Evolutionary conservation across 2,329 filamentous ascomycete genomes (phyloP).

Genomic region (Cordyceps cateniannulata): DNA sequence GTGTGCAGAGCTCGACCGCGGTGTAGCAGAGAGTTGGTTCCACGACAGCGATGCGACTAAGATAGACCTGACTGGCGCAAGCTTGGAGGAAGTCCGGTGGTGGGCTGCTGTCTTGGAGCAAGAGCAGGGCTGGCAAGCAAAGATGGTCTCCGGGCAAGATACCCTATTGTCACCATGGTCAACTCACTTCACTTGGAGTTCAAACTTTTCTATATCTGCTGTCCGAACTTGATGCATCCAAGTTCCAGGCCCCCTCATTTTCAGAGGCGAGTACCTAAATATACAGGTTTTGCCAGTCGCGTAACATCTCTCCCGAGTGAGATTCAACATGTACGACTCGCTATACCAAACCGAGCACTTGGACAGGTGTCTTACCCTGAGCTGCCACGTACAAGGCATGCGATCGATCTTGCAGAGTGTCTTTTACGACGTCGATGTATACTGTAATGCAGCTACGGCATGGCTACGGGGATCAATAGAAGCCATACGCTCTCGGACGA

Average conservation of each 20-base stretch:
- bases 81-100: not conserved
- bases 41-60: too few species aligned
- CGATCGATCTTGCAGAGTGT: slow-evolving; percentile 20
- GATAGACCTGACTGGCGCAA: too few species aligned
- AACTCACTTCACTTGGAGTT: not conserved
- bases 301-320: too few species aligned
- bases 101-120: not conserved
- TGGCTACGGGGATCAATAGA: slow-evolving; percentile 24
- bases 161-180: not conserved
- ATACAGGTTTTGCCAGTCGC: too few species aligned
- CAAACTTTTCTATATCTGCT: not conserved
- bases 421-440: slow-evolving; percentile 22
- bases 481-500: slow-evolving; percentile 19
- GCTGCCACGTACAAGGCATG: slow-evolving; percentile 20
- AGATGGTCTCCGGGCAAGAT: not conserved
- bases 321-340: too few species aligned
- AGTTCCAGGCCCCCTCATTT: too few species aligned
- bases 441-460: slow-evolving; percentile 24
- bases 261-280: too few species aligned
- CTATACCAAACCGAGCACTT: not conserved
- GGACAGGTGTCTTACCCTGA: slow-evolving; percentile 21
- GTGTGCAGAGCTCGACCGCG: too few species aligned
- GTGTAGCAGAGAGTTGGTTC: too few species aligned
- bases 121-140: not conserved
- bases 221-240: too few species aligned